Base-by-base conservation (phyloP, 306 rosid genomes). In the Styphnolobium japonicum region DNA sequence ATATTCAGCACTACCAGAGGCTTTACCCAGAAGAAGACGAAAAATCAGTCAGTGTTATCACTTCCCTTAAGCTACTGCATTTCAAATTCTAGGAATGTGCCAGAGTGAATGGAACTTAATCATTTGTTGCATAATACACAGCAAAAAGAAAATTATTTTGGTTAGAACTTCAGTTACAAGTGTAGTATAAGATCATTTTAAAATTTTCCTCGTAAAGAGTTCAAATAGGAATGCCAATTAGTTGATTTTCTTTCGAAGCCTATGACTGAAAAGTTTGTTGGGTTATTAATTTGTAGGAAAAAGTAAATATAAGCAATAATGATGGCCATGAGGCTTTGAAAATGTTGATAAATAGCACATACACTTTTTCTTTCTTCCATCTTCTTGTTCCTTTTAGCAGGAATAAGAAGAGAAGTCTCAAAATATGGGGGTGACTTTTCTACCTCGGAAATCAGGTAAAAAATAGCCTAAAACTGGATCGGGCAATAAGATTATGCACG, bases 1-100 rank as follows among this genome's bases (percentile, higher is more conserved):
- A 73, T 81, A 84, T 6, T 80, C 73, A 46, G 67, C 72, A 72
- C 45, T 77, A 60, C 81, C 87, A 12, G 84, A 83, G 61, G 60
- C 92, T 85, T 76, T 61, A 86, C 53, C 18, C 7, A 0, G 8
- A 65, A 18, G 51, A 70, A 4, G 10, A 62, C 51, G 46, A 75
- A 55, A 73, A 61, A 33, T 68, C 81, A 81, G 40, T 4, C 37
- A 34, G 33, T 25, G 23, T 34, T 4, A 52, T 25, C 7, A 43
- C 27, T 6, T 16, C 14, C 42, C 4, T 11, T 22, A 16, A 71
- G 23, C 12, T 49, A 71, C 7, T 71, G 12, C 37, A 16, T 10
- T 70, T 22, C 2, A 14, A 40, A 45, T 37, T 49, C 1, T 21
- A 11, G 34, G 49, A 76, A 51, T 71, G 49, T 4, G 45, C 19